Percentiles rank a stretch among this genome's conserved stretches.
These are phyloP conservation scores for Globisporangium rhizosaccharum DNA, from an alignment of 352 stramenopile species.

Conservation along the genomic window DNA sequence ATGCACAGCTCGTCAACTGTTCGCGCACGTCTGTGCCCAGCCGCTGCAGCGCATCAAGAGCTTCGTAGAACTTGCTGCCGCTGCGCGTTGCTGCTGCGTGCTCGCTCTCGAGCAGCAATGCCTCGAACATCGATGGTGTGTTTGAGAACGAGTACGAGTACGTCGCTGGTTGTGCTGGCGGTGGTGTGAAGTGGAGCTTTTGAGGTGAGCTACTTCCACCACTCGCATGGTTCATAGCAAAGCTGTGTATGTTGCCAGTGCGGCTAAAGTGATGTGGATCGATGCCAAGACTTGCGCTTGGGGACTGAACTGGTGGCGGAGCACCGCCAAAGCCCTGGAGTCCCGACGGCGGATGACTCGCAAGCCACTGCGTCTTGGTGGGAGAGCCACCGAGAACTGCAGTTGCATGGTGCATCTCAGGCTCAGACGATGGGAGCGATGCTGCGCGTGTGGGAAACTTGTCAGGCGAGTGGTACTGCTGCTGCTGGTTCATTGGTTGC, in stretches of 20 bases:
- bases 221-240: too few species aligned
- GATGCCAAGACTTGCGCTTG: background rate
- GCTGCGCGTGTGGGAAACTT: conserved; percentile 11
- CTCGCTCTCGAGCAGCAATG: conserved; percentile 28
- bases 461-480: conserved; percentile 7
- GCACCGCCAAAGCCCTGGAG: background rate
- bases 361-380: background rate
- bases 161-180: background rate
- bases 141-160: conserved; percentile 18
- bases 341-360: background rate
- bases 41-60: conserved; percentile 31
- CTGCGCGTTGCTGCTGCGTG: conserved; percentile 21
- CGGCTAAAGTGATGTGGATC: conserved; percentile 10
- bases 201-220: conserved; percentile 2
- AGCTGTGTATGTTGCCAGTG: conserved; percentile 14
- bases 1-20: conserved; percentile 11
- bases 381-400: conserved; percentile 5
- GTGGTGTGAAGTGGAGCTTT: background rate
- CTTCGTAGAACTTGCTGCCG: conserved; percentile 27
- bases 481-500: background rate
- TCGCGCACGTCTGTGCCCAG: conserved; percentile 27
- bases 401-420: conserved; percentile 9
- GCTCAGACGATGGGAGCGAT: conserved; percentile 9
- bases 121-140: conserved; percentile 44
- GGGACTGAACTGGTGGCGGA: too few species aligned